Conservation (phyloP, 2,329 filamentous ascomycete species). For the Aspergillus aculeatinus region DNA sequence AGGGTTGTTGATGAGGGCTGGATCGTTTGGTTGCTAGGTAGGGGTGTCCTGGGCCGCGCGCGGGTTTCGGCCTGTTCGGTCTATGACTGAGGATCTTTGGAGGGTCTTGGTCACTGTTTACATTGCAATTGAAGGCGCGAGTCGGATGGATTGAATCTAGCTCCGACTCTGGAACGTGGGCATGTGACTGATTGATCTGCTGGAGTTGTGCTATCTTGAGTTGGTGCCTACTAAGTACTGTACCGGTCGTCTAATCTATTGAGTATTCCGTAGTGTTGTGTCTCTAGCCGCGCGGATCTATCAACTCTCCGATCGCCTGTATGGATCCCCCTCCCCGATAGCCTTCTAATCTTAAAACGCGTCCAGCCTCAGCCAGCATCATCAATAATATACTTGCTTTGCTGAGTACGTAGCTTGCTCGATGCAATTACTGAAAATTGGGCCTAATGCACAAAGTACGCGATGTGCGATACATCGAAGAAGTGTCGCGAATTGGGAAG, state of each 20-base stretch:
- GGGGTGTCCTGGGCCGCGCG: no score
- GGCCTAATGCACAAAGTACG: background rate
- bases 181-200: background rate
- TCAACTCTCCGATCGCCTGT: background rate
- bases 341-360: background rate
- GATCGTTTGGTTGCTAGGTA: no score
- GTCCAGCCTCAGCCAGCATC: background rate
- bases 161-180: background rate
- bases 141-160: background rate
- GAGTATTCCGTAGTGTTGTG: background rate
- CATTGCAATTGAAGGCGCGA: no score
- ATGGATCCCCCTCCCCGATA: background rate
- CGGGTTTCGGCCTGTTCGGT: no score
- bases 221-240: background rate
- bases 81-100: no score
- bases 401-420: background rate
- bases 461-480: background rate
- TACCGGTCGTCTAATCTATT: no score
- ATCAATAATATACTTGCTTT: background rate
- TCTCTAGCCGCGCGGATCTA: background rate
- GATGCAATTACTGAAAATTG: background rate
- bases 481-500: background rate
- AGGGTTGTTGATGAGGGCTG: no score
- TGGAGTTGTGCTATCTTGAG: no score
- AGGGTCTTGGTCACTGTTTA: no score